These are phyloP conservation scores for Chaetomium olivaceum DNA, from an alignment of 2,329 filamentous ascomycete genomes.

Conservation along the genomic window DNA sequence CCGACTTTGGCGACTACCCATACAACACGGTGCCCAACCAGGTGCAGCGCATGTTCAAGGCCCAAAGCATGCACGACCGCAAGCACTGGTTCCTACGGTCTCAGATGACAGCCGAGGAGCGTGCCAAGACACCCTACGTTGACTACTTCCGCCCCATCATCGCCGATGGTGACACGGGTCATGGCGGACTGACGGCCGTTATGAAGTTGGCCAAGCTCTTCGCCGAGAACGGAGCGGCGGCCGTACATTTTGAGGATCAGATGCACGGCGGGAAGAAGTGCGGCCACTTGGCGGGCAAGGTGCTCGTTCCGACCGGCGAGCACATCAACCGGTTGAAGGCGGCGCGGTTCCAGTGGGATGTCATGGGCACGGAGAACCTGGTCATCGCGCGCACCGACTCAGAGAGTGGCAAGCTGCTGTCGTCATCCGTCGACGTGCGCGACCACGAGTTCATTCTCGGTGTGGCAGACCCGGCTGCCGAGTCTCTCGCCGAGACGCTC, in stretches of 20 bases:
- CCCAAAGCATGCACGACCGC: conserved; percentile 93
- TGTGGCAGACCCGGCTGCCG: conserved; percentile 69
- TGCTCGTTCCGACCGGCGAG: conserved; percentile 88
- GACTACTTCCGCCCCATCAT: conserved; percentile 95
- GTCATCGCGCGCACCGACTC: conserved; percentile 95
- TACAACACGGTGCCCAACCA: conserved; percentile 99
- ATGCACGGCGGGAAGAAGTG: conserved; percentile 98
- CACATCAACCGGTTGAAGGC: conserved; percentile 95
- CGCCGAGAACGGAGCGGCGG: conserved; percentile 93
- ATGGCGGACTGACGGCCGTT: conserved; percentile 88
- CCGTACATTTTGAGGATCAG: conserved; percentile 97
- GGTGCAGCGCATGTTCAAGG: conserved; percentile 93
- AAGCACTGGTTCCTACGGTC: conserved; percentile 88
- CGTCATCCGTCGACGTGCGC: conserved; percentile 85
- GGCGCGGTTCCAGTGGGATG: conserved; percentile 94
- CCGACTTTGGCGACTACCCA: conserved; percentile 97
- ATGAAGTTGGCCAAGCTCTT: conserved; percentile 97
- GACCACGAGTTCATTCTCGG: conserved; percentile 98
- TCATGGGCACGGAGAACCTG: conserved; percentile 95
- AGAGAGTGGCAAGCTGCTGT: conserved; percentile 87
- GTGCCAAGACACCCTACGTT: conserved; percentile 74
- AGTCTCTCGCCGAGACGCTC: conserved; percentile 82
- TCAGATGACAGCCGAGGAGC: conserved; percentile 72
- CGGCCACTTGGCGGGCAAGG: conserved; percentile 93
- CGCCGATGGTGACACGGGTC: conserved; percentile 93